A percentile compares a stretch with the other conserved stretches of the same genome.
Conservation (phyloP, 495 filamentous ascomycete species). For the Tuber borchii region DNA sequence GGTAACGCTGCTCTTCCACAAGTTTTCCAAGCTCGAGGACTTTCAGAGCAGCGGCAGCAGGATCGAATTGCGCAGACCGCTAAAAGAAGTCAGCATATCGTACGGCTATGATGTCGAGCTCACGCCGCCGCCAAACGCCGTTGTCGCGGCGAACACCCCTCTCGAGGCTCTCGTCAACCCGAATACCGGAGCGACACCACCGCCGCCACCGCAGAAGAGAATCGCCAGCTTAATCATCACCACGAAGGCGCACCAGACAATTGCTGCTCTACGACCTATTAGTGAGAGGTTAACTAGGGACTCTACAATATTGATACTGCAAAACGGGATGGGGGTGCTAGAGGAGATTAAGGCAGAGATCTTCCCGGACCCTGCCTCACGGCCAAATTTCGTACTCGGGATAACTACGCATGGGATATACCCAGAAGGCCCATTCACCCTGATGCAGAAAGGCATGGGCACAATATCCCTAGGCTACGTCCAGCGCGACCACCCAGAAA, state of each 20-base stretch:
- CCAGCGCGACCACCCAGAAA: background rate
- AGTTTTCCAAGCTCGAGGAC: conserved; percentile 42
- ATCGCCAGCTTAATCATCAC: conserved; percentile 76
- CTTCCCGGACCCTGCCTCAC: conserved; percentile 57
- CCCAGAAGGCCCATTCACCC: conserved; percentile 52
- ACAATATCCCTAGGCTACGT: conserved; percentile 56
- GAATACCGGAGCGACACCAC: conserved; percentile 22
- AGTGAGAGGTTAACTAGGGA: conserved; percentile 59
- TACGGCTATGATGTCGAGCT: conserved; percentile 52
- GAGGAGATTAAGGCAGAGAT: conserved; percentile 63
- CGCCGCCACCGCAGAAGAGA: background rate
- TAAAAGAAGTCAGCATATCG: conserved; percentile 41
- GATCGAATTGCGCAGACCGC: conserved; percentile 39
- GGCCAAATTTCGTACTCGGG: conserved; percentile 71
- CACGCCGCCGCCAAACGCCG: conserved; percentile 22
- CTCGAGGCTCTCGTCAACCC: conserved; percentile 28
- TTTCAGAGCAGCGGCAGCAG: conserved; percentile 39
- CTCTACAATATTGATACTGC: conserved; percentile 72
- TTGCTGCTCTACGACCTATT: conserved; percentile 54
- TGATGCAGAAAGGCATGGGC: conserved; percentile 58
- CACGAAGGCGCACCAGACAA: conserved; percentile 53
- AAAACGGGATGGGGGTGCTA: conserved; percentile 74
- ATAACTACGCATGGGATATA: conserved; percentile 62
- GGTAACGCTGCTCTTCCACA: conserved; percentile 50
- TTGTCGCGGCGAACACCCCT: background rate